These are phyloP conservation scores for Rutstroemia sp. DNA, from an alignment of 2,329 filamentous ascomycete genomes.

Conservation along the genomic window DNA sequence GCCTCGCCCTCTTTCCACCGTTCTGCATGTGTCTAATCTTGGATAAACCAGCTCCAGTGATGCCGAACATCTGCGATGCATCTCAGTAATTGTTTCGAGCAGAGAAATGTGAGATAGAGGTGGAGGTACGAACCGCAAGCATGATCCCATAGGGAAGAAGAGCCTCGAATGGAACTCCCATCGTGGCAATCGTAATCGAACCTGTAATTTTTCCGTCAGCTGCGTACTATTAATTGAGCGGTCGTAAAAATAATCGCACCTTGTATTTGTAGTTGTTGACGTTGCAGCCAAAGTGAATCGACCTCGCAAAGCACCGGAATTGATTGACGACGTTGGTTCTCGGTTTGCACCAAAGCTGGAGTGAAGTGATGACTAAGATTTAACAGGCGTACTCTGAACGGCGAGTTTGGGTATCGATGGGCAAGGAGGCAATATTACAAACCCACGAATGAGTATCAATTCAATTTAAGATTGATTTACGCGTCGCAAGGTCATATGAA, in stretches of 20 bases:
- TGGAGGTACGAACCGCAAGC: constrained; percentile 28
- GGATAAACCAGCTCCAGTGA: constrained; percentile 33
- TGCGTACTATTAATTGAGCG: not conserved
- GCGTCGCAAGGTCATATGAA: constrained; percentile 25
- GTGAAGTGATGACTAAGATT: constrained; percentile 14
- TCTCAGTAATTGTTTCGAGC: constrained; percentile 14
- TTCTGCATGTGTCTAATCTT: constrained; percentile 33
- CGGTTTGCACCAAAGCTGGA: constrained; percentile 7
- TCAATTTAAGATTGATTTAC: constrained; percentile 26
- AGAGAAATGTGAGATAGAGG: not conserved
- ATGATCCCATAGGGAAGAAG: constrained; percentile 36
- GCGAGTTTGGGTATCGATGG: constrained; percentile 14
- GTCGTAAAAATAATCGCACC: constrained; percentile 10
- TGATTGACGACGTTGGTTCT: constrained; percentile 18
- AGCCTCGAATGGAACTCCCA: constrained; percentile 37
- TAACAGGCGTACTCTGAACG: constrained; percentile 11
- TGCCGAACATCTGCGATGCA: constrained; percentile 33
- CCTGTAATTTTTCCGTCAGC: constrained; percentile 15
- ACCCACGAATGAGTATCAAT: constrained; percentile 20
- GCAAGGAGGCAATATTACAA: constrained; percentile 20
- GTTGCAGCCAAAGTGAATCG: constrained; percentile 15
- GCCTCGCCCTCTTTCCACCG: constrained; percentile 33
- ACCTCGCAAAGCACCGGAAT: constrained; percentile 2
- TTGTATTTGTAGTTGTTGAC: constrained; percentile 16
- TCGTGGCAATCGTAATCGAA: constrained; percentile 23